These are phyloP conservation scores for Cadophora malorum DNA, from an alignment of 2,329 filamentous ascomycete species.

Conservation along the genomic window DNA sequence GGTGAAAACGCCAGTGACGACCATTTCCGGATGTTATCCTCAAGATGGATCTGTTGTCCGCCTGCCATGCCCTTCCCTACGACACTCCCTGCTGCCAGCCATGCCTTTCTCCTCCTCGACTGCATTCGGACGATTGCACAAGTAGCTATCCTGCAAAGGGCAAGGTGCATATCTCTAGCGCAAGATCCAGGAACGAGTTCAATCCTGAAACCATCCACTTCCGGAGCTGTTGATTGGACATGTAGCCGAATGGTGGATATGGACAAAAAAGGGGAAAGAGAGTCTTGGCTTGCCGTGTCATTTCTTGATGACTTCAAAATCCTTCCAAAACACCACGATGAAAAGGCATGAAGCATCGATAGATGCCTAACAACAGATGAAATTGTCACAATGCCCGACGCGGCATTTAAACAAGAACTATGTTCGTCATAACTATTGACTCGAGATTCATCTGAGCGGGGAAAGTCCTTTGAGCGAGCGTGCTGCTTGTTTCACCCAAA, in stretches of 20 bases:
- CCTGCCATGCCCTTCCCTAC: background rate
- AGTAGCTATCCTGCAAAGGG: constrained; percentile 7
- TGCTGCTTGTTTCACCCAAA: background rate
- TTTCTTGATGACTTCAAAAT: background rate
- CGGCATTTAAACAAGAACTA: background rate
- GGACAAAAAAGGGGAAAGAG: background rate
- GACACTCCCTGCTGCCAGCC: background rate
- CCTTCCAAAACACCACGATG: background rate
- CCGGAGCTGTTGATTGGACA: constrained; percentile 6
- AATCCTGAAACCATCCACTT: constrained; percentile 21
- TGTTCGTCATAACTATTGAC: background rate
- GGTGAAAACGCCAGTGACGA: constrained; percentile 16
- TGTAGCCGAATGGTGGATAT: background rate
- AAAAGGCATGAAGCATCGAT: background rate
- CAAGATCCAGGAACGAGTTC: constrained; percentile 25
- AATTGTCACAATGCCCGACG: background rate
- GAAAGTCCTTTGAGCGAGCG: background rate
- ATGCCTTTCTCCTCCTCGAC: background rate
- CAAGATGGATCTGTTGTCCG: constrained; percentile 7
- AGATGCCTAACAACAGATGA: background rate
- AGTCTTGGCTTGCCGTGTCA: background rate
- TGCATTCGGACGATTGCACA: constrained; percentile 9
- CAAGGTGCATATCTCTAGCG: constrained; percentile 13
- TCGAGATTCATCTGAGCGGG: background rate
- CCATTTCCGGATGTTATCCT: constrained; percentile 10